phyloP scores from a whole-genome alignment of 2,329 filamentous ascomycete species.

The Aspergillus hortae region DNA sequence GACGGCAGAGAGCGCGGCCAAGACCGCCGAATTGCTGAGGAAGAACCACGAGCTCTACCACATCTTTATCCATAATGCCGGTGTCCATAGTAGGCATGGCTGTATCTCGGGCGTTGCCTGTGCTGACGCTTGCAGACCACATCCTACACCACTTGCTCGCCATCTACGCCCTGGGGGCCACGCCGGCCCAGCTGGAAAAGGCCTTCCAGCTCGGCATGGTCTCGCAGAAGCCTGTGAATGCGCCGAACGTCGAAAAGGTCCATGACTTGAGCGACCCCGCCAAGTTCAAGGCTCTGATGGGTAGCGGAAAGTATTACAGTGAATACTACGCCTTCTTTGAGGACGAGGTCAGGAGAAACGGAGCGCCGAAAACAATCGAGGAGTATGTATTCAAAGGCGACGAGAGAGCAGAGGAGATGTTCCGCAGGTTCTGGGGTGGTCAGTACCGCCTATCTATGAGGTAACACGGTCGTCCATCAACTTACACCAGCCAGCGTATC shows the following conservation, averaged over 20 bases:
- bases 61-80: slow-evolving; percentile 15
- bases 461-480: background rate
- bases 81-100: slow-evolving; percentile 10
- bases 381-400: slow-evolving; percentile 22
- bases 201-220: slow-evolving; percentile 16
- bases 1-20: background rate
- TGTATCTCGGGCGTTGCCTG: background rate
- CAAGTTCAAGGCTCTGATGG: slow-evolving; percentile 9
- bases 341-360: slow-evolving; percentile 15
- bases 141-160: slow-evolving; percentile 25
- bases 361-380: slow-evolving; percentile 14
- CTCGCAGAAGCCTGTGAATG: slow-evolving; percentile 15
- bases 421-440: slow-evolving; percentile 16
- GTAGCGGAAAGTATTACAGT: slow-evolving; percentile 11
- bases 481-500: slow-evolving; percentile 7
- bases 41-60: slow-evolving; percentile 14
- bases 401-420: slow-evolving; percentile 18
- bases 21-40: slow-evolving; percentile 11
- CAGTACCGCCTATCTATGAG: background rate
- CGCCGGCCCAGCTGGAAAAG: slow-evolving; percentile 14
- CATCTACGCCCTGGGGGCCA: slow-evolving; percentile 20
- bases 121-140: slow-evolving; percentile 15
- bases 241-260: slow-evolving; percentile 7
- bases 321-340: slow-evolving; percentile 23
- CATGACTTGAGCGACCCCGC: slow-evolving; percentile 6